phyloP scores from a whole-genome alignment of 1,139 yeast genomes.

The Debaryomyces psychrophilus region DNA sequence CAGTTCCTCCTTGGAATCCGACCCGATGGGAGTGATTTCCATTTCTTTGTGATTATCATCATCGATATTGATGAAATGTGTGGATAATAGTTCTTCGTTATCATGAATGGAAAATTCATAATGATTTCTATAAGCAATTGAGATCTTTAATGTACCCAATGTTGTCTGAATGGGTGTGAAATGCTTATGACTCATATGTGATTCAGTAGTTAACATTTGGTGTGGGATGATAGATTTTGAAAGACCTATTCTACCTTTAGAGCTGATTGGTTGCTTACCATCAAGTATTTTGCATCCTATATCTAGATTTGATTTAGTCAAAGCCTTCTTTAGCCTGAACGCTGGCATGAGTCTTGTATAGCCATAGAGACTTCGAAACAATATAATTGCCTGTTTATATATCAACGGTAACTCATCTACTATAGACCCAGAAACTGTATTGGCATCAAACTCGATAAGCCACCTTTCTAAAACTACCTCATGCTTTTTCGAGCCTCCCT shows the following conservation, averaged over 20 bases:
- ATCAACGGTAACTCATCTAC: constrained; percentile 63
- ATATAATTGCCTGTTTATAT: constrained; percentile 73
- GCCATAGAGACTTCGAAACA: constrained; percentile 75
- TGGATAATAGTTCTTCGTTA: constrained; percentile 63
- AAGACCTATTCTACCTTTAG: constrained; percentile 84
- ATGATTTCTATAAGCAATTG: constrained; percentile 79
- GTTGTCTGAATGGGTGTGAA: constrained; percentile 75
- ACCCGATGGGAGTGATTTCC: constrained; percentile 1
- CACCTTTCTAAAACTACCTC: constrained; percentile 93
- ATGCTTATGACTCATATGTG: constrained; percentile 61
- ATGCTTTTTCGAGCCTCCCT: constrained; percentile 52
- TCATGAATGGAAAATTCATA: constrained; percentile 68
- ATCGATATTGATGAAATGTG: constrained; percentile 58
- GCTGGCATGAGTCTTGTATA: constrained; percentile 72
- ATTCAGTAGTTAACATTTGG: constrained; percentile 42
- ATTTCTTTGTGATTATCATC: constrained; percentile 17
- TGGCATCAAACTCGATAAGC: constrained; percentile 75
- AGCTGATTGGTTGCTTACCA: constrained; percentile 75
- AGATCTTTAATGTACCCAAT: constrained; percentile 69
- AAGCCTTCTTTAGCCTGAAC: constrained; percentile 52
- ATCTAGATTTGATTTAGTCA: constrained; percentile 31
- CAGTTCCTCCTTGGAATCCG: constrained; percentile 1
- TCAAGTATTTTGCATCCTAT: constrained; percentile 67
- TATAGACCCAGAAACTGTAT: constrained; percentile 29
- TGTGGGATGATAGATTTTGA: constrained; percentile 64